Percentiles rank a stretch among this genome's conserved stretches.
These are phyloP conservation scores for Oropetium thomaeum DNA, from an alignment of 176 grass and related monocot species.

Conservation along the genomic window DNA sequence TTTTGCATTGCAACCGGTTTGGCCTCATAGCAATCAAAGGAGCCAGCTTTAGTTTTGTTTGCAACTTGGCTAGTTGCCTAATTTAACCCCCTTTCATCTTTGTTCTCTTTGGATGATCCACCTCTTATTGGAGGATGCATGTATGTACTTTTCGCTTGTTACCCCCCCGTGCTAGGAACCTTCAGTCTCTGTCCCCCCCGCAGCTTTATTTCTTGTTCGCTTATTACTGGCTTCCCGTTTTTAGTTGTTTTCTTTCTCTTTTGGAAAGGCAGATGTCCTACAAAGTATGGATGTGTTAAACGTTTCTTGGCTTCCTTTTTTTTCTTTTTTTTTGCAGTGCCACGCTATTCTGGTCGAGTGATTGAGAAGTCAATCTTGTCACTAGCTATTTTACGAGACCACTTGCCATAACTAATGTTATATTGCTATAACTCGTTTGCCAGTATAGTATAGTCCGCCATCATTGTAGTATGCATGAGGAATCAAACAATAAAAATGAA, in stretches of 20 bases:
- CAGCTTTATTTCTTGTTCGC: conserved; percentile 20
- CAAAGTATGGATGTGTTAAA: neutral
- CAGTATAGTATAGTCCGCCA: neutral
- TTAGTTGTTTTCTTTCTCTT: neutral
- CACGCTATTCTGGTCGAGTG: neutral
- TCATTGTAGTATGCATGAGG: neutral
- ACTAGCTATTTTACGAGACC: neutral
- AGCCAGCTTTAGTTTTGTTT: conserved; percentile 45
- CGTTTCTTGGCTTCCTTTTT: neutral
- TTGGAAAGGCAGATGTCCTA: neutral
- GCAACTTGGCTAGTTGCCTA: conserved; percentile 40
- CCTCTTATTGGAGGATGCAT: neutral
- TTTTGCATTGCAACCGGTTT: conserved; percentile 36
- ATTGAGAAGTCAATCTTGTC: neutral
- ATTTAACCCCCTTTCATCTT: conserved; percentile 1
- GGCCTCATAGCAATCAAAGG: conserved; percentile 34
- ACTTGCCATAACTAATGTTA: neutral
- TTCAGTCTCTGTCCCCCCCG: neutral
- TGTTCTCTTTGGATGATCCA: conserved; percentile 31
- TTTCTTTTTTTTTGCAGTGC: neutral
- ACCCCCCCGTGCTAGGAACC: neutral
- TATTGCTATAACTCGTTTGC: neutral
- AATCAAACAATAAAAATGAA: too few relatives aligned
- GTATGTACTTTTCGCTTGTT: neutral
- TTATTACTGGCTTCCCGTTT: neutral